phyloP scores from a whole-genome alignment of 2,329 filamentous ascomycete species.

The Xylaria sp. region DNA sequence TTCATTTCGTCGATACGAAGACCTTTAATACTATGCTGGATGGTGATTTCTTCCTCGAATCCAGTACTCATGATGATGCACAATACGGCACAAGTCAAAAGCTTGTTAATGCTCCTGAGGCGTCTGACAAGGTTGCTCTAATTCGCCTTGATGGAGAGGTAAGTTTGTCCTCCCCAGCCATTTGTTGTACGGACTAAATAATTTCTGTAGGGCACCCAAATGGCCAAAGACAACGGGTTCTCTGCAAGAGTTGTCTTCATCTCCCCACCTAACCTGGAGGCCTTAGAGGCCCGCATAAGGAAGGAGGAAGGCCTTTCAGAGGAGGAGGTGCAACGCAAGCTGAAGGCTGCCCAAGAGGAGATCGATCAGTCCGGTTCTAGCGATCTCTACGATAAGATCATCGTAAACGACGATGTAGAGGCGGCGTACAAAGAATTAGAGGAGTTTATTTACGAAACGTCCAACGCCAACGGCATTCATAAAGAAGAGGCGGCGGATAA shows the following conservation, averaged over 20 bases:
- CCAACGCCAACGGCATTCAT: constrained; percentile 40
- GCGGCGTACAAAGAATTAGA: constrained; percentile 60
- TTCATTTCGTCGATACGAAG: constrained; percentile 65
- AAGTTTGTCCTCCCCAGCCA: constrained; percentile 43
- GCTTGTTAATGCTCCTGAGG: constrained; percentile 61
- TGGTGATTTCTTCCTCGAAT: constrained; percentile 69
- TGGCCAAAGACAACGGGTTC: constrained; percentile 67
- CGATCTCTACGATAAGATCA: constrained; percentile 61
- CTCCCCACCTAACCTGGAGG: constrained; percentile 54
- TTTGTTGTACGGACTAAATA: constrained; percentile 17
- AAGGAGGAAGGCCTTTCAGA: constrained; percentile 56
- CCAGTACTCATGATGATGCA: constrained; percentile 58
- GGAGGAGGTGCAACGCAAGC: constrained; percentile 57
- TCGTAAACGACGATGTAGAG: constrained; percentile 63
- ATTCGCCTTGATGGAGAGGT: constrained; percentile 65
- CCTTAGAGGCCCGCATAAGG: constrained; percentile 55
- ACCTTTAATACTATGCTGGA: constrained; percentile 68
- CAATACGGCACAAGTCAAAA: constrained; percentile 68
- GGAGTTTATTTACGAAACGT: constrained; percentile 57
- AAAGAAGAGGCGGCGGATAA: constrained; percentile 41
- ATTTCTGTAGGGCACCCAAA: constrained; percentile 60
- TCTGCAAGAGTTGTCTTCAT: constrained; percentile 66
- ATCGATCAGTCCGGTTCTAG: constrained; percentile 57
- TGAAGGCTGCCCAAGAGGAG: constrained; percentile 54
- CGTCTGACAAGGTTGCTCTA: constrained; percentile 68